phyloP scores from a whole-genome alignment of 768 basidiomycete species.

The Russula dissimulans region DNA sequence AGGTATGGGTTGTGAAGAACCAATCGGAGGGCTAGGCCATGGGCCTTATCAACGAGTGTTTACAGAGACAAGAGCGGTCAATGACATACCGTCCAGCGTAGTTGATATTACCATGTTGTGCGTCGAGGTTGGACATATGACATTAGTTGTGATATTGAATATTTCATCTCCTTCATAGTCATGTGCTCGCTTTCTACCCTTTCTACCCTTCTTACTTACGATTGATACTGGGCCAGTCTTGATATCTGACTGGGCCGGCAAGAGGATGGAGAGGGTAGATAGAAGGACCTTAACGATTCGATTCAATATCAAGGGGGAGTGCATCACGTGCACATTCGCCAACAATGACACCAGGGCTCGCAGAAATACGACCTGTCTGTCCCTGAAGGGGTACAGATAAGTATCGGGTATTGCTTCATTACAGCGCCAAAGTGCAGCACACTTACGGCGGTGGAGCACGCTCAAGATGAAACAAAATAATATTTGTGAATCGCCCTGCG shows the following conservation, averaged over 20 bases:
- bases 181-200: conserved; percentile 59
- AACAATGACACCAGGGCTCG: conserved; percentile 9
- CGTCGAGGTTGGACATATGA: conserved; percentile 39
- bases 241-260: conserved; percentile 25
- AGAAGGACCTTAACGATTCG: conserved; percentile 17
- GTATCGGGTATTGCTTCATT: not conserved
- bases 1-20: conserved; percentile 45
- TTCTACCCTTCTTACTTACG: conserved; percentile 32
- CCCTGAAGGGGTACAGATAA: conserved; percentile 1
- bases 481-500: conserved; percentile 40
- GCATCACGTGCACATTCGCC: conserved; percentile 6
- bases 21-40: conserved; percentile 33
- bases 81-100: conserved; percentile 48
- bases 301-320: conserved; percentile 11
- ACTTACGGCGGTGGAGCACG: conserved; percentile 41
- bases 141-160: conserved; percentile 41
- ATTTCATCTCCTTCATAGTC: conserved; percentile 71
- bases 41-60: not conserved
- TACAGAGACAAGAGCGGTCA: conserved; percentile 1
- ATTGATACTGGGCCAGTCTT: conserved; percentile 21
- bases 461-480: conserved; percentile 55
- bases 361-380: conserved; percentile 10
- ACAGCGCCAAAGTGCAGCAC: not conserved
- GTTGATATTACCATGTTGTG: conserved; percentile 45
- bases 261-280: conserved; percentile 10